phyloP scores from a whole-genome alignment of 2,329 filamentous ascomycete genomes.

The Nemania serpens region DNA sequence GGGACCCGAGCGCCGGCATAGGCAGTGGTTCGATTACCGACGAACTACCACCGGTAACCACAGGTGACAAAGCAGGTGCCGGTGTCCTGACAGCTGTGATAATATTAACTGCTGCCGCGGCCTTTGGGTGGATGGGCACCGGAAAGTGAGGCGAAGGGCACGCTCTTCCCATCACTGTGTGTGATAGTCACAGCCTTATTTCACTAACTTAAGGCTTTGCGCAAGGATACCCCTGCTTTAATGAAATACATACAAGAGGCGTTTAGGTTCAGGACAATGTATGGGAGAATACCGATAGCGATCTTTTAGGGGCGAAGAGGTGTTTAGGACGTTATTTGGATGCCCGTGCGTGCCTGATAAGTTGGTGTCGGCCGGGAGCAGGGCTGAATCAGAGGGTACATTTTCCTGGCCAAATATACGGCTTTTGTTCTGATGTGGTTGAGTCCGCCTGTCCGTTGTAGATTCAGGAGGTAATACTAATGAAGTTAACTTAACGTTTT shows the following conservation, averaged over 20 bases:
- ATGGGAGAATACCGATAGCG: background rate
- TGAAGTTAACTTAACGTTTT: too few relatives aligned
- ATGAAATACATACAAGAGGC: constrained; percentile 11
- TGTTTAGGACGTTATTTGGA: constrained; percentile 29
- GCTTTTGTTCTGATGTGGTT: too few relatives aligned
- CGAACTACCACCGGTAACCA: constrained; percentile 45
- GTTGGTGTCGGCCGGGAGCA: too few relatives aligned
- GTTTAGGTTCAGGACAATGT: constrained; percentile 8
- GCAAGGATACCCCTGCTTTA: constrained; percentile 20
- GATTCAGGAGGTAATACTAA: too few relatives aligned
- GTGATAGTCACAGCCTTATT: background rate
- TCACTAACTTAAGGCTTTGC: background rate
- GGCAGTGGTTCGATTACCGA: constrained; percentile 45
- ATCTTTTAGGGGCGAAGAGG: background rate
- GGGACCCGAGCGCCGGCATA: constrained; percentile 48
- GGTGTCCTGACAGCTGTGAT: constrained; percentile 54
- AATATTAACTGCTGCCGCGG: constrained; percentile 45
- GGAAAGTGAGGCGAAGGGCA: constrained; percentile 13
- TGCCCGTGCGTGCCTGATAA: constrained; percentile 29
- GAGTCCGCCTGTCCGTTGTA: too few relatives aligned
- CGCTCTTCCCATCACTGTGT: background rate
- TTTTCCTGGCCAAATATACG: too few relatives aligned
- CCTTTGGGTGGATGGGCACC: constrained; percentile 55
- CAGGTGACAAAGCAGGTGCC: constrained; percentile 53
- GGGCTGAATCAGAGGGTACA: too few relatives aligned